A percentile compares a stretch with the other conserved stretches of the same genome.
Conservation (phyloP, 768 basidiomycete genomes). For the Lactarius hengduanensis region DNA sequence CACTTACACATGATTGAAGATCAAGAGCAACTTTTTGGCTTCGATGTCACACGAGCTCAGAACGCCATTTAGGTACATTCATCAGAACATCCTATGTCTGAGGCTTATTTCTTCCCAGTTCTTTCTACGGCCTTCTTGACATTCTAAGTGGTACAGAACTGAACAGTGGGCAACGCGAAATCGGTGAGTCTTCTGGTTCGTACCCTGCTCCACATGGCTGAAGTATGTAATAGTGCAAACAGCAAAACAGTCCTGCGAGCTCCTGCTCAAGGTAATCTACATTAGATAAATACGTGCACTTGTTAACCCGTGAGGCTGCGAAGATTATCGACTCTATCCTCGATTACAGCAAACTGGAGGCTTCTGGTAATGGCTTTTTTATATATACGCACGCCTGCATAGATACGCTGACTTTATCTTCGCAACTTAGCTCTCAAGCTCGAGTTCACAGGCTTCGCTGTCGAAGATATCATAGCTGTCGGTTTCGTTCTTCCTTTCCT, state of each 20-base stretch:
- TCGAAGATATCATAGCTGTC: slow-evolving; percentile 72
- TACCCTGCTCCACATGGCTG: slow-evolving; percentile 9
- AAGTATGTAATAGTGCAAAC: slow-evolving; percentile 53
- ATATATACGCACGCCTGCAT: not conserved
- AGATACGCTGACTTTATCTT: slow-evolving; percentile 19
- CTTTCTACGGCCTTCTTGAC: slow-evolving; percentile 75
- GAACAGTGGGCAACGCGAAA: slow-evolving; percentile 66
- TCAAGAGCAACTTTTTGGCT: slow-evolving; percentile 75
- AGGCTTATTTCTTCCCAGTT: slow-evolving; percentile 36
- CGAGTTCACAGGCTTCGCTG: slow-evolving; percentile 61
- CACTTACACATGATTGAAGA: slow-evolving; percentile 40
- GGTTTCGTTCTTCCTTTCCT: slow-evolving; percentile 25
- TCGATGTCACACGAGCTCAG: slow-evolving; percentile 77
- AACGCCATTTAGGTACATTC: slow-evolving; percentile 67
- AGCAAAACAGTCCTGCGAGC: slow-evolving; percentile 74
- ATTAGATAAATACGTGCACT: not conserved
- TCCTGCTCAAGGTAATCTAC: slow-evolving; percentile 56
- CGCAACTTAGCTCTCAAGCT: slow-evolving; percentile 57
- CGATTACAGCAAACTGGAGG: slow-evolving; percentile 79
- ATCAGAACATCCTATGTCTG: not conserved
- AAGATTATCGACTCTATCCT: slow-evolving; percentile 79
- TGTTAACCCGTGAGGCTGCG: not conserved
- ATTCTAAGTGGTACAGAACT: slow-evolving; percentile 71
- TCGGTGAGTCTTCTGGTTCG: slow-evolving; percentile 41
- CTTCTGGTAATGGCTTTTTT: slow-evolving; percentile 48